These are phyloP conservation scores for Fonsecaea erecta DNA, from an alignment of 2,329 filamentous ascomycete species.

Conservation along the genomic window DNA sequence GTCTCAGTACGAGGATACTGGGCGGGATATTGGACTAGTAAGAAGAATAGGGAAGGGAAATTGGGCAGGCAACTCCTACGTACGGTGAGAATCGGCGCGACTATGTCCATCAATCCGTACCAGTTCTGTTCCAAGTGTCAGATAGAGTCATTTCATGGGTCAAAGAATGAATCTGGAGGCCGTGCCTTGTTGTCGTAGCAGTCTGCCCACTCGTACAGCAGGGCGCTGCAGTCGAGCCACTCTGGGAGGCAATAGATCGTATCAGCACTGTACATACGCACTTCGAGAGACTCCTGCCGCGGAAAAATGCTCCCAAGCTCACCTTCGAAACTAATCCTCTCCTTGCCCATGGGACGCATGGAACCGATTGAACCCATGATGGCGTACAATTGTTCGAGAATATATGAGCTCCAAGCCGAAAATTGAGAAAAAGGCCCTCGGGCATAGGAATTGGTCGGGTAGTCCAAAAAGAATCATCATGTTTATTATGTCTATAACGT, in stretches of 20 bases:
- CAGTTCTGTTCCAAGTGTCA: not conserved
- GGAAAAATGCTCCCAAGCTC: not conserved
- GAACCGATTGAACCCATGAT: conserved; percentile 2
- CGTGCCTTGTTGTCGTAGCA: conserved; percentile 4
- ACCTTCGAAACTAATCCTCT: conserved; percentile 3
- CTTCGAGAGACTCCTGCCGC: not conserved
- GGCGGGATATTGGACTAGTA: too few relatives aligned
- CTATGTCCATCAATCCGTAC: conserved; percentile 3
- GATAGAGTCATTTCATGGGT: not conserved
- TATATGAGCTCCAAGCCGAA: not conserved
- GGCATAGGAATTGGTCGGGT: too few relatives aligned
- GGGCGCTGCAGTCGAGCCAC: not conserved
- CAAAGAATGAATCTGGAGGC: not conserved
- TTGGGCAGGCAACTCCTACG: too few relatives aligned
- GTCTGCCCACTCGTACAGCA: conserved; percentile 2
- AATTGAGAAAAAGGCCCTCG: not conserved
- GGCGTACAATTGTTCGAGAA: not conserved
- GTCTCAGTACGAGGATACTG: too few relatives aligned
- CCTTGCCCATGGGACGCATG: not conserved
- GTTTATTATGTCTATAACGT: too few relatives aligned
- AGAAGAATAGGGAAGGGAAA: too few relatives aligned
- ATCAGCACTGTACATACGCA: not conserved
- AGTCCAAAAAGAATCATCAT: too few relatives aligned
- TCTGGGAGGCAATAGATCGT: not conserved
- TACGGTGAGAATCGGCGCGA: conserved; percentile 1